Evolutionary conservation across 805 yeast genomes (phyloP).

Genomic region (Barnettozyma botsteinii): DNA sequence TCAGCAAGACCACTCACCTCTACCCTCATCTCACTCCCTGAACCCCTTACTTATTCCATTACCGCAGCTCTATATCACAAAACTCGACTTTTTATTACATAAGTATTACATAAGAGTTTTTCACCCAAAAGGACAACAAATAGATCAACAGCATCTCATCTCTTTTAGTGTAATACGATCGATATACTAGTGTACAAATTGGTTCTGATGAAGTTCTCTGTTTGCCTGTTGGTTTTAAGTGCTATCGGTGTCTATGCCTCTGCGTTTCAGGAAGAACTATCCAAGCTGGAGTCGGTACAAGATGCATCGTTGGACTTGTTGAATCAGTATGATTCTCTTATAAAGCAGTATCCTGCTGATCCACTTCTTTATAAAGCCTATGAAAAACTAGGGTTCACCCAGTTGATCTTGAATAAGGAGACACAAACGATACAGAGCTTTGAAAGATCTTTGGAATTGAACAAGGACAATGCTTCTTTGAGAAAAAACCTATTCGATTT

Average conservation of each 20-base stretch:
- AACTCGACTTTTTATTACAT: neutral
- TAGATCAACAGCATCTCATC: no score
- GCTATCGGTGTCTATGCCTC: slow-evolving; percentile 1
- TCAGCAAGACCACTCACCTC: no score
- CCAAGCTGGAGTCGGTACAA: slow-evolving; percentile 15
- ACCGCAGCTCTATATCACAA: no score
- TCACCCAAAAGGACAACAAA: neutral
- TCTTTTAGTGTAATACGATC: neutral
- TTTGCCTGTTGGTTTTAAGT: slow-evolving; percentile 1
- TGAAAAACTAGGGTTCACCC: slow-evolving; percentile 58
- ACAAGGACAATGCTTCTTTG: slow-evolving; percentile 41
- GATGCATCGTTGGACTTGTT: slow-evolving; percentile 22
- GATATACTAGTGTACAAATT: no score
- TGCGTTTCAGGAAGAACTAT: slow-evolving; percentile 5
- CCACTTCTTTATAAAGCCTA: slow-evolving; percentile 38
- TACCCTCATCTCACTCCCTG: no score
- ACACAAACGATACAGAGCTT: slow-evolving; percentile 48
- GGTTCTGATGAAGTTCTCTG: slow-evolving; percentile 1
- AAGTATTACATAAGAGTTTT: no score
- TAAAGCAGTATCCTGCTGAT: slow-evolving; percentile 9
- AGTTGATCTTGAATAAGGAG: slow-evolving; percentile 51
- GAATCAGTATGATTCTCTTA: slow-evolving; percentile 16
- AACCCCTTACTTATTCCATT: no score
- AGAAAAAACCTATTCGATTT: slow-evolving; percentile 42
- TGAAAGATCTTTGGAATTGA: slow-evolving; percentile 38